Evolutionary conservation across 2,329 filamentous ascomycete species (phyloP).

Genomic region (Fusarium tuaranense): DNA sequence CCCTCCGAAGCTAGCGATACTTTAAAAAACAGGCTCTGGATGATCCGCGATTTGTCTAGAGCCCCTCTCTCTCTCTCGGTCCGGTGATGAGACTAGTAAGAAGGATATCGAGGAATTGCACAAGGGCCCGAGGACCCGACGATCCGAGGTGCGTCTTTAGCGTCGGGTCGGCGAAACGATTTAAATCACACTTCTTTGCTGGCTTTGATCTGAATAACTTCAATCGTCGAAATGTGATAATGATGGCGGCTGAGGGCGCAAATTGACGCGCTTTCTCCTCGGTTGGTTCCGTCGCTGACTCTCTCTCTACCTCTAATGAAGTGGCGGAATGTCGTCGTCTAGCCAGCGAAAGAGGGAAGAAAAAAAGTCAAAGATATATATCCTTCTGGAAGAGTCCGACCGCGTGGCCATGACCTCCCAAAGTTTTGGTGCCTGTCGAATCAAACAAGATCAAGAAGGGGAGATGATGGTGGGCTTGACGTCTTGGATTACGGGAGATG

Average conservation of each 20-base stretch:
- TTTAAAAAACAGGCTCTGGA: background rate
- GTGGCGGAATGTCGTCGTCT: background rate
- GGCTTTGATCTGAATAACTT: background rate
- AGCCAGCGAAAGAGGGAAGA: background rate
- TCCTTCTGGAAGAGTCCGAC: conserved; percentile 1
- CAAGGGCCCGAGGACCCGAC: background rate
- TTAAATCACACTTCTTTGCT: no score
- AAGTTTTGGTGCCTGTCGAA: conserved; percentile 6
- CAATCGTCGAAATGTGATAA: background rate
- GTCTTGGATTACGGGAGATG: background rate
- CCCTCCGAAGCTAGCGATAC: background rate
- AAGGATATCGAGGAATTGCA: background rate
- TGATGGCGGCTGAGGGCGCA: background rate
- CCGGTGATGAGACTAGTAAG: background rate
- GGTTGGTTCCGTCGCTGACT: background rate
- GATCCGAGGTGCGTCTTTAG: background rate
- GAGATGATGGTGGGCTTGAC: background rate
- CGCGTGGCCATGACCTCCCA: background rate
- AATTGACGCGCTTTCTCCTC: background rate
- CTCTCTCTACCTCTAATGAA: background rate
- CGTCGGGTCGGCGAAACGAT: background rate
- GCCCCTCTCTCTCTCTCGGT: background rate
- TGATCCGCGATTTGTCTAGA: conserved; percentile 1
- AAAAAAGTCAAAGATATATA: background rate
- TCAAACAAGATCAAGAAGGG: background rate